These are phyloP conservation scores for Albatrellus sp. DNA, from an alignment of 1,284 basidiomycete species.

Conservation along the genomic window DNA sequence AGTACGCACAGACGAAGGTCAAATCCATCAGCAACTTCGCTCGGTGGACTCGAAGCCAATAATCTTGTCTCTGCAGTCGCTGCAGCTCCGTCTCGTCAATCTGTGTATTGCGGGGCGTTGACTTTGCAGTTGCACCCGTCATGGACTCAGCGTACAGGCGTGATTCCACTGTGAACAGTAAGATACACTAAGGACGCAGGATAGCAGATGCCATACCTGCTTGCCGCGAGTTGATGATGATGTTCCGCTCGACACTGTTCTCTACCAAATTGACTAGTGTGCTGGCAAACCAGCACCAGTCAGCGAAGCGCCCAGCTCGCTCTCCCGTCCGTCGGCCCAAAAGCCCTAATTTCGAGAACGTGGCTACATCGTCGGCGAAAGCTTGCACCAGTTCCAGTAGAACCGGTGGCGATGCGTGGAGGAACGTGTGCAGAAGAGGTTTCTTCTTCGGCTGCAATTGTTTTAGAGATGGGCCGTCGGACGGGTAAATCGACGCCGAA, in stretches of 20 bases:
- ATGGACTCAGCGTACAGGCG: conserved; percentile 64
- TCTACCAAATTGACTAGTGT: conserved; percentile 70
- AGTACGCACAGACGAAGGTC: conserved; percentile 67
- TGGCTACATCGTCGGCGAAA: conserved; percentile 62
- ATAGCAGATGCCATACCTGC: conserved; percentile 30
- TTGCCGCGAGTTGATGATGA: conserved; percentile 48
- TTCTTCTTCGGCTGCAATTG: conserved; percentile 24
- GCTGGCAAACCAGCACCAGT: conserved; percentile 74
- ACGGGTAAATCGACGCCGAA: conserved; percentile 38
- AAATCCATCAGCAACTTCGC: conserved; percentile 69
- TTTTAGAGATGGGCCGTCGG: conserved; percentile 19
- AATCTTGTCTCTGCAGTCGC: conserved; percentile 53
- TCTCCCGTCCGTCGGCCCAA: conserved; percentile 49
- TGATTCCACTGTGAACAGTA: conserved; percentile 42
- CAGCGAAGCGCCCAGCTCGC: conserved; percentile 57
- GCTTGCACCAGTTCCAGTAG: conserved; percentile 64
- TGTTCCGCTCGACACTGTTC: conserved; percentile 61
- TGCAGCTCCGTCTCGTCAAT: conserved; percentile 59
- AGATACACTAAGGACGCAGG: conserved; percentile 7
- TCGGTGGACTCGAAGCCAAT: conserved; percentile 61
- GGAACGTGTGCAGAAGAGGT: conserved; percentile 56
- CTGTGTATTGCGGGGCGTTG: conserved; percentile 44
- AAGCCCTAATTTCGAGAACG: conserved; percentile 58
- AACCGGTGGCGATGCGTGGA: conserved; percentile 74
- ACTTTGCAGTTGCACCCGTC: conserved; percentile 57